A percentile compares a stretch with the other conserved stretches of the same genome.
phyloP scores from a whole-genome alignment of 1,284 basidiomycete species.

The Cerrena zonata region DNA sequence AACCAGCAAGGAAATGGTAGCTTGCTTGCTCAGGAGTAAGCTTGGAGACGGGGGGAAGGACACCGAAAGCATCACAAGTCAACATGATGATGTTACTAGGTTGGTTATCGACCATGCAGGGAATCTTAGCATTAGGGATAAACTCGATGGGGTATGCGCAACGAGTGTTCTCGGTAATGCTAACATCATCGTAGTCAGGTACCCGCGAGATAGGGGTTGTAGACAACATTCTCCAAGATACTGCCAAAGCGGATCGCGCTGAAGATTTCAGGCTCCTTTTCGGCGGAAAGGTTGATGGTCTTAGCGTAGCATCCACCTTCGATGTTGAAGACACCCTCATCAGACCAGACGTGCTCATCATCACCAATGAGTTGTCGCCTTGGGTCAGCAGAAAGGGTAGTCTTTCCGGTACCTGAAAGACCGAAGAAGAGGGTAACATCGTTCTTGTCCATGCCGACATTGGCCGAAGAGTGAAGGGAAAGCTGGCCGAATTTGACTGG shows the following conservation, averaged over 20 bases:
- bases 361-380: constrained; percentile 89
- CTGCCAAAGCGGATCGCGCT: constrained; percentile 92
- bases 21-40: constrained; percentile 91
- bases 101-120: constrained; percentile 79
- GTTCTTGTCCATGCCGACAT: constrained; percentile 83
- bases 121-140: constrained; percentile 93
- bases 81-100: constrained; percentile 97
- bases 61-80: constrained; percentile 97
- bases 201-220: constrained; percentile 82
- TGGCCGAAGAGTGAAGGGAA: constrained; percentile 98
- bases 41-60: constrained; percentile 92
- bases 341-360: constrained; percentile 98
- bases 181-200: constrained; percentile 94
- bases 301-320: constrained; percentile 99
- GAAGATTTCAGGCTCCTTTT: constrained; percentile 98
- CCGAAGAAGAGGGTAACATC: constrained; percentile 99
- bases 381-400: constrained; percentile 91
- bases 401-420: constrained; percentile 97
- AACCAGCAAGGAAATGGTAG: constrained; percentile 95
- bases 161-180: constrained; percentile 98
- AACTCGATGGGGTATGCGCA: constrained; percentile 97
- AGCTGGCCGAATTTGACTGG: constrained; percentile 98
- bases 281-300: constrained; percentile 90
- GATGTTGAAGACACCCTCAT: constrained; percentile 98
- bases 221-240: constrained; percentile 98